Percentiles rank a stretch among this genome's conserved stretches.
Conservation (phyloP, 1,284 basidiomycete genomes). For the Pseudozyma sp. region DNA sequence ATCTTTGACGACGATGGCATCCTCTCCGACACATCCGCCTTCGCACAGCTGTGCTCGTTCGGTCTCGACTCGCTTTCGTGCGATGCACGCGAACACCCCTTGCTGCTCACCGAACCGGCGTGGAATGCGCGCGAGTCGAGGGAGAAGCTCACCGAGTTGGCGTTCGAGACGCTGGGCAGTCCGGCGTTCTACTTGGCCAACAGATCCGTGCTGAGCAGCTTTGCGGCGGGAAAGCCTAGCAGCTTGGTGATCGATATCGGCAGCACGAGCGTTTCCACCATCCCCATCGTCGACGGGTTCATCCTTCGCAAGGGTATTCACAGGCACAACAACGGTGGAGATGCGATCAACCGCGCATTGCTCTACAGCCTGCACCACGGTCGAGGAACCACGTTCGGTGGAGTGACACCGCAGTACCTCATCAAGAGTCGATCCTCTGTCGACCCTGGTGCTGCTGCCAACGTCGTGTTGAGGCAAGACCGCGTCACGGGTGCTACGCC, state of each 20-base stretch:
- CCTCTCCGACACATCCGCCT: conserved; percentile 42
- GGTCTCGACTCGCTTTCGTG: conserved; percentile 51
- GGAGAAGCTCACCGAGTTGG: conserved; percentile 92
- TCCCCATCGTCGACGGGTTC: conserved; percentile 96
- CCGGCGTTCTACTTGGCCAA: conserved; percentile 98
- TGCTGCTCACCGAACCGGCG: conserved; percentile 92
- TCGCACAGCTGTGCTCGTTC: conserved; percentile 45
- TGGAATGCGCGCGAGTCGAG: conserved; percentile 93
- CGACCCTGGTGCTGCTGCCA: conserved; percentile 78
- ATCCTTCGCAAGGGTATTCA: conserved; percentile 88
- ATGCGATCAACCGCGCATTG: conserved; percentile 45
- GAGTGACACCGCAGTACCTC: conserved; percentile 77
- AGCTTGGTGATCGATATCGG: conserved; percentile 95
- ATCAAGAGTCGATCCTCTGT: conserved; percentile 78
- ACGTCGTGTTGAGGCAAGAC: conserved; percentile 65
- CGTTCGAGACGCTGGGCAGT: conserved; percentile 93
- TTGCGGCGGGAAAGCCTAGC: conserved; percentile 94
- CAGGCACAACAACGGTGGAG: conserved; percentile 61
- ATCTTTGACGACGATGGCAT: conserved; percentile 84
- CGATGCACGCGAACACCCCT: conserved; percentile 80
- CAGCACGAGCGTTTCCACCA: conserved; percentile 85
- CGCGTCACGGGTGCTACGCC: conserved; percentile 73
- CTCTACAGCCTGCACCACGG: conserved; percentile 56
- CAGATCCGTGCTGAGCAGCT: conserved; percentile 94
- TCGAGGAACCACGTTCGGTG: conserved; percentile 30